These are phyloP conservation scores for Podosphaera xanthii DNA, from an alignment of 2,329 filamentous ascomycete species.

Conservation along the genomic window DNA sequence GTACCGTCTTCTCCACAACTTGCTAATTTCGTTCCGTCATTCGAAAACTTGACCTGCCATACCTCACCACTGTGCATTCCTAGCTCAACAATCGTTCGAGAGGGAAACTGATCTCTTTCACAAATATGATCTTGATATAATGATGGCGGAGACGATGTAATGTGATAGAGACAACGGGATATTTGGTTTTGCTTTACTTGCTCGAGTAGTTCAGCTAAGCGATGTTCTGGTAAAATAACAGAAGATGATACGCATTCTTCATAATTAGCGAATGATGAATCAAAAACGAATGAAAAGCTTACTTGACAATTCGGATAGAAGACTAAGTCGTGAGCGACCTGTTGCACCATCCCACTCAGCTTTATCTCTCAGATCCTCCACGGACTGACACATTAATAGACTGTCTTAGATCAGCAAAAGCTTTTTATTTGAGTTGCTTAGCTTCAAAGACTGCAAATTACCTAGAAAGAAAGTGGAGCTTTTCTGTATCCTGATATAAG, in stretches of 20 bases:
- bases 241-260: constrained; percentile 78
- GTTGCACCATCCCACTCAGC: constrained; percentile 69
- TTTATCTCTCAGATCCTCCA: constrained; percentile 51
- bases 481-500: constrained; percentile 52
- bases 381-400: constrained; percentile 68
- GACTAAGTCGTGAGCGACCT: constrained; percentile 46
- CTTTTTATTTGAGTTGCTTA: background rate
- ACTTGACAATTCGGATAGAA: constrained; percentile 74
- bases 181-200: constrained; percentile 73
- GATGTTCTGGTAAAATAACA: constrained; percentile 87
- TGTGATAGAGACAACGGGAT: constrained; percentile 69
- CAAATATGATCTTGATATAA: constrained; percentile 78
- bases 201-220: constrained; percentile 57
- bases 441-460: constrained; percentile 14
- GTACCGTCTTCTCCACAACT: constrained; percentile 55
- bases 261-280: constrained; percentile 6
- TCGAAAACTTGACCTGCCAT: constrained; percentile 79
- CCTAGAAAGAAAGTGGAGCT: constrained; percentile 64
- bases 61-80: constrained; percentile 59
- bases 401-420: constrained; percentile 20
- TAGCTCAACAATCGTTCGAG: constrained; percentile 46
- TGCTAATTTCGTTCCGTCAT: constrained; percentile 62
- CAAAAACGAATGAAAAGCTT: constrained; percentile 16
- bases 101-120: constrained; percentile 57
- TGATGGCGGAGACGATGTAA: constrained; percentile 53